Evolutionary conservation across 176 grass and related monocot species (phyloP).

Genomic region (Eleusine coracana): DNA sequence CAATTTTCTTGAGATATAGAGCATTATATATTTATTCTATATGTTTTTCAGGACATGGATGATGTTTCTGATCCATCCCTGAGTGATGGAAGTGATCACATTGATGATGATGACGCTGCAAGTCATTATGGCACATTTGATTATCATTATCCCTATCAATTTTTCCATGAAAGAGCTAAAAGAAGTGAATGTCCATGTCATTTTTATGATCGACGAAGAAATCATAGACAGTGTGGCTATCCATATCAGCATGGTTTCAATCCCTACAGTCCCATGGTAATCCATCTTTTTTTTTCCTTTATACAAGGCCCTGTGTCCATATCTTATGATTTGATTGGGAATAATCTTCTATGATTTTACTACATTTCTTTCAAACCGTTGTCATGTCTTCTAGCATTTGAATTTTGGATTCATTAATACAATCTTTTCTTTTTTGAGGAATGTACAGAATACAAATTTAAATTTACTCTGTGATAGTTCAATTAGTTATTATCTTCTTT

Average conservation of each 20-base stretch:
- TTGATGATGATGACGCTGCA: background rate
- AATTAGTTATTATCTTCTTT: background rate
- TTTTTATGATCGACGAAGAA: background rate
- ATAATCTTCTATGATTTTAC: background rate
- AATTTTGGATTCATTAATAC: background rate
- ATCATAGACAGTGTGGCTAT: background rate
- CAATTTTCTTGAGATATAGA: background rate
- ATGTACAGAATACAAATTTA: background rate
- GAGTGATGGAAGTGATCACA: background rate
- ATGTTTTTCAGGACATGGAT: conserved; percentile 7
- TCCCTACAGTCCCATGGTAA: conserved; percentile 17
- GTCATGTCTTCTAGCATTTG: background rate
- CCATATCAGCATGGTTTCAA: background rate
- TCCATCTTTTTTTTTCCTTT: background rate
- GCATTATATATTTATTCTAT: conserved; percentile 25
- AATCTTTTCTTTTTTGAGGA: too few species aligned
- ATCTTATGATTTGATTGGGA: background rate
- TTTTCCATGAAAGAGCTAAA: background rate
- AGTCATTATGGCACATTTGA: background rate
- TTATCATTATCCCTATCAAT: background rate
- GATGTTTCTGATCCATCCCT: background rate
- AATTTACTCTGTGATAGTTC: conserved; percentile 27
- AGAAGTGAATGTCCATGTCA: background rate
- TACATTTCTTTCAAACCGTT: background rate
- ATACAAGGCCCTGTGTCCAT: background rate